phyloP scores from a whole-genome alignment of 805 yeast species.

The Saccharomycopsis sp. region DNA sequence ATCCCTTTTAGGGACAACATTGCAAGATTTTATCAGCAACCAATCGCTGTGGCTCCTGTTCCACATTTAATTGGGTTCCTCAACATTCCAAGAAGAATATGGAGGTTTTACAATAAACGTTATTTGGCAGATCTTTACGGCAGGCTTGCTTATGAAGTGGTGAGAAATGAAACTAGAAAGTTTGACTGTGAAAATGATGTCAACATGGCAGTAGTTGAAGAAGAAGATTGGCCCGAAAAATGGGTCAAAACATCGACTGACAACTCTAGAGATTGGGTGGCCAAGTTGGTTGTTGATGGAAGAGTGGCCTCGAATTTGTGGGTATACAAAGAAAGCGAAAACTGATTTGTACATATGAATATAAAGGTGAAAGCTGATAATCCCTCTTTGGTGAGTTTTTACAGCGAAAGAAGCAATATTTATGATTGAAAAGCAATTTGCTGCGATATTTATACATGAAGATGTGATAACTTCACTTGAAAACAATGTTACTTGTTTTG shows the following conservation, averaged over 20 bases:
- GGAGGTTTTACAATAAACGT: constrained; percentile 69
- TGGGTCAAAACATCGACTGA: constrained; percentile 77
- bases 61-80: constrained; percentile 75
- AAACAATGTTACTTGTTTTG: constrained; percentile 27
- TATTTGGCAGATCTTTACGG: constrained; percentile 61
- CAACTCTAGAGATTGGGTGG: constrained; percentile 81
- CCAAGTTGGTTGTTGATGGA: constrained; percentile 60
- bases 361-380: too few relatives aligned
- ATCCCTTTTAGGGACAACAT: constrained; percentile 29
- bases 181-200: constrained; percentile 39
- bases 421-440: too few relatives aligned
- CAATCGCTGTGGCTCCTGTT: constrained; percentile 65
- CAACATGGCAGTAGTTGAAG: constrained; percentile 49
- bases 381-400: too few relatives aligned
- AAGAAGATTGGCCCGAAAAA: constrained; percentile 73
- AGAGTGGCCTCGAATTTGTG: constrained; percentile 48
- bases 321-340: constrained; percentile 32
- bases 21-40: constrained; percentile 64
- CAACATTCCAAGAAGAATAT: constrained; percentile 66
- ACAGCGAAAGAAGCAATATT: too few relatives aligned
- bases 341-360: background rate
- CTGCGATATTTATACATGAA: too few relatives aligned
- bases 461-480: too few relatives aligned
- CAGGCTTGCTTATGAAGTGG: constrained; percentile 41
- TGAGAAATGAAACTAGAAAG: constrained; percentile 40